These are phyloP conservation scores for Amaranthus hypochondriacus DNA, from an alignment of 148 eudicot species.

Conservation along the genomic window DNA sequence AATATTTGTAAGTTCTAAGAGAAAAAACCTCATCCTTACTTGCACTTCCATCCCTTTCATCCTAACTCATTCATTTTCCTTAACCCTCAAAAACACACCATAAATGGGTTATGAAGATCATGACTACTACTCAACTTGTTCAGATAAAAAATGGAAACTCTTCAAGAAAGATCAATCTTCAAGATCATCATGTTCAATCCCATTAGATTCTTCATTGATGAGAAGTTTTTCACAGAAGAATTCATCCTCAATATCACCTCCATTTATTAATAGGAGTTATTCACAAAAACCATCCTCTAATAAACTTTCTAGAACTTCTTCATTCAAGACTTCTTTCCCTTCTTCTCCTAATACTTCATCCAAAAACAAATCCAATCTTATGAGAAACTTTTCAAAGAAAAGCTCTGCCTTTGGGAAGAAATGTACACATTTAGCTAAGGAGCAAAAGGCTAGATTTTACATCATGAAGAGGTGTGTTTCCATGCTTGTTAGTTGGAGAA, in stretches of 20 bases:
- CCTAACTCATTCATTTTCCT: not conserved
- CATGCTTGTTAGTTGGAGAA: conserved; percentile 83
- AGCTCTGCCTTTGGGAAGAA: conserved; percentile 65
- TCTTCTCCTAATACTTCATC: conserved; percentile 32
- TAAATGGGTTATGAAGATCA: conserved; percentile 27
- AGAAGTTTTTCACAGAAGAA: conserved; percentile 26
- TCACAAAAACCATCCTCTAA: conserved; percentile 25
- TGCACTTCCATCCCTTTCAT: not conserved
- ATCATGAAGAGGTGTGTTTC: conserved; percentile 87
- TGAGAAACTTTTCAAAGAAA: conserved; percentile 54
- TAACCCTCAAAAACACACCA: not conserved
- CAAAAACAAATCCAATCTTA: conserved; percentile 35
- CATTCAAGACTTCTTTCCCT: conserved; percentile 35
- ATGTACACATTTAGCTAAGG: conserved; percentile 77
- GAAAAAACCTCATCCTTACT: not conserved
- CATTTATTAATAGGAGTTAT: conserved; percentile 28
- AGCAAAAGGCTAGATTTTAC: conserved; percentile 79
- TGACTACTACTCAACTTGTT: conserved; percentile 29
- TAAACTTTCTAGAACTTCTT: conserved; percentile 30
- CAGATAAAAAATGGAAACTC: conserved; percentile 36
- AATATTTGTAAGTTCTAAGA: too few relatives aligned
- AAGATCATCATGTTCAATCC: conserved; percentile 11
- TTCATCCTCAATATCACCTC: conserved; percentile 27
- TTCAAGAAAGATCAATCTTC: conserved; percentile 26
- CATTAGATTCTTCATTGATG: conserved; percentile 22